phyloP scores from a whole-genome alignment of 345 rosid genomes.

The Pistacia vera region DNA sequence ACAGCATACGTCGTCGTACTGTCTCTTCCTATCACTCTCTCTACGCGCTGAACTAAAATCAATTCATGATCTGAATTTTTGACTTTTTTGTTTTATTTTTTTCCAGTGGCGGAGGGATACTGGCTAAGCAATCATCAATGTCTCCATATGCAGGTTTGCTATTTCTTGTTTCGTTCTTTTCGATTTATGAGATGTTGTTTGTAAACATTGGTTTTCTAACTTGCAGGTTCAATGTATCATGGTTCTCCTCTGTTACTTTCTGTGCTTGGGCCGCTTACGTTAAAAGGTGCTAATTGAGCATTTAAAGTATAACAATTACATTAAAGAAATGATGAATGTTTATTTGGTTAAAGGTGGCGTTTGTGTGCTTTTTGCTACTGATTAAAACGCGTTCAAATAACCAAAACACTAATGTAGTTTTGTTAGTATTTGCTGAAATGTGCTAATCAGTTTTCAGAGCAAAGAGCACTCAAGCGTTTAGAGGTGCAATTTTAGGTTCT shows the following conservation, averaged over 20 bases:
- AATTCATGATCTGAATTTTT: background rate
- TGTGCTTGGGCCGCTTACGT: constrained; percentile 81
- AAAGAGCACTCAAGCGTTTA: no score
- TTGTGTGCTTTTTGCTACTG: no score
- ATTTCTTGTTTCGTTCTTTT: background rate
- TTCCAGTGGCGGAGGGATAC: constrained; percentile 91
- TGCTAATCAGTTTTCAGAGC: no score
- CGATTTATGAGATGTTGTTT: background rate
- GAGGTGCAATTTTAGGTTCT: background rate
- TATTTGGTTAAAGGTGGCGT: background rate
- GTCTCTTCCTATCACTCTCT: constrained; percentile 9
- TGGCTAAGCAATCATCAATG: constrained; percentile 92
- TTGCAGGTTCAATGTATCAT: constrained; percentile 93
- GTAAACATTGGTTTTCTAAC: background rate
- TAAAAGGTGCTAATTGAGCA: constrained; percentile 46
- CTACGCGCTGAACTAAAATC: background rate
- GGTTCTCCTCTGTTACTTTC: constrained; percentile 89
- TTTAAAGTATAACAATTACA: background rate
- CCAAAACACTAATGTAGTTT: background rate
- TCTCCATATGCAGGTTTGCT: constrained; percentile 88
- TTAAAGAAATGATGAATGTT: background rate
- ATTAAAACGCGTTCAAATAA: background rate
- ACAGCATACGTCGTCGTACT: constrained; percentile 91
- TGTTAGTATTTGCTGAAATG: background rate
- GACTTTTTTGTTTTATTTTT: background rate